phyloP scores from a whole-genome alignment of 495 filamentous ascomycete species.

The Chlorociboria aeruginascens region DNA sequence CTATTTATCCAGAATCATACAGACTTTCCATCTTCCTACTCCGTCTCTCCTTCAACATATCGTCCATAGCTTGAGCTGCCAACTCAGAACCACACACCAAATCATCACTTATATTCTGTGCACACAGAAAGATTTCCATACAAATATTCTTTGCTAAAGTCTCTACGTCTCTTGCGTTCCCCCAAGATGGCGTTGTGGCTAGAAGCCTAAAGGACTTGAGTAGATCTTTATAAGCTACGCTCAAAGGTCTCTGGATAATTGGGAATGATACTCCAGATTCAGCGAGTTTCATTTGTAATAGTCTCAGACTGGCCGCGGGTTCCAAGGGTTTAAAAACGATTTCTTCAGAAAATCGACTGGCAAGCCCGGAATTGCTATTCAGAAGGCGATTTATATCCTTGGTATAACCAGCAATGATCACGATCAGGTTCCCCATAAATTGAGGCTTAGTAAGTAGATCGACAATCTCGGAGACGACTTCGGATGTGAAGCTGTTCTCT shows the following conservation, averaged over 20 bases:
- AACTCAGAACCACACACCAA: background rate
- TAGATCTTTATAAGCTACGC: constrained; percentile 3
- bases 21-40: too few species aligned
- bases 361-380: constrained; percentile 45
- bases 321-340: constrained; percentile 38
- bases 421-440: constrained; percentile 51
- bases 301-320: constrained; percentile 30
- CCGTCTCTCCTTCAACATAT: constrained; percentile 1
- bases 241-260: background rate
- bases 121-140: constrained; percentile 1
- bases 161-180: constrained; percentile 52
- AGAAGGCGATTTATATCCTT: constrained; percentile 60
- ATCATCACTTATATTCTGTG: background rate
- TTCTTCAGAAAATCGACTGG: constrained; percentile 46
- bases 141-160: constrained; percentile 37
- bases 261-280: background rate
- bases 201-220: constrained; percentile 29
- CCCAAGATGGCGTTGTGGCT: constrained; percentile 38
- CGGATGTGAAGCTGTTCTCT: constrained; percentile 35
- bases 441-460: constrained; percentile 46
- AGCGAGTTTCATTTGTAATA: constrained; percentile 1
- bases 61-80: background rate
- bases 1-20: too few species aligned
- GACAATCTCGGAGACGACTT: constrained; percentile 55
- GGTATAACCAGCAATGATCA: constrained; percentile 67